Evolutionary conservation across 352 stramenopile genomes (phyloP).

Genomic region (Phytopythium sindhum): DNA sequence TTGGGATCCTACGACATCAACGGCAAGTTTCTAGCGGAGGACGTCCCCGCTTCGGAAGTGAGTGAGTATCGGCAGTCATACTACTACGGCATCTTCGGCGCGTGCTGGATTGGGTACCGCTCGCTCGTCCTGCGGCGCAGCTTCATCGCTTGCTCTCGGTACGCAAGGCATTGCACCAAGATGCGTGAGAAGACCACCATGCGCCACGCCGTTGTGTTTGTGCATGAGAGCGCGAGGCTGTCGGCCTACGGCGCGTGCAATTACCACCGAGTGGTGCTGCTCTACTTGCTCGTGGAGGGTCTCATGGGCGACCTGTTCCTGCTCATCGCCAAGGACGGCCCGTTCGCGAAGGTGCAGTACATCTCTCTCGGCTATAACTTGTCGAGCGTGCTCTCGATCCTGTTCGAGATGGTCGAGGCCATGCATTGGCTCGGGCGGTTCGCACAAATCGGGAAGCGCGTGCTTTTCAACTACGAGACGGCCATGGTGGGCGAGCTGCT

Average conservation of each 20-base stretch:
- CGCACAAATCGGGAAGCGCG: conserved; percentile 5
- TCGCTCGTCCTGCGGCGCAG: conserved; percentile 15
- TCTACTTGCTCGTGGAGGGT: conserved; percentile 20
- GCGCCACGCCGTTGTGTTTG: conserved; percentile 13
- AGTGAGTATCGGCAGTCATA: conserved; percentile 17
- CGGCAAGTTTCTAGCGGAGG: conserved; percentile 9
- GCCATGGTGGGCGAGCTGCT: conserved; percentile 22
- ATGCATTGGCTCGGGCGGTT: conserved; percentile 15
- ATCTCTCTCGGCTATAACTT: conserved; percentile 30
- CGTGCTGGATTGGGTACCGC: conserved; percentile 20
- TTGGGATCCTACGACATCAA: conserved; percentile 19
- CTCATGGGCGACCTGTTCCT: conserved; percentile 28
- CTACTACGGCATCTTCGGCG: conserved; percentile 18
- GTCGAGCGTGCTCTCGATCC: conserved; percentile 18
- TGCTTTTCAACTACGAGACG: conserved; percentile 25
- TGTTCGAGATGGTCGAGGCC: conserved; percentile 28
- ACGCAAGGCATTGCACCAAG: background rate
- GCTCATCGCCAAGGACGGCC: conserved; percentile 18
- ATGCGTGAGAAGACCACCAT: background rate
- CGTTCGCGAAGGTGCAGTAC: conserved; percentile 19
- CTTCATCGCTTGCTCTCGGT: conserved; percentile 13
- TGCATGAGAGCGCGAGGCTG: conserved; percentile 15
- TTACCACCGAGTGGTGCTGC: conserved; percentile 11
- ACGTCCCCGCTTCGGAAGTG: conserved; percentile 6
- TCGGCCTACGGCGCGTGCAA: conserved; percentile 11